These are phyloP conservation scores for Aspergillus brasiliensis DNA, from an alignment of 2,329 filamentous ascomycete genomes.

Conservation along the genomic window DNA sequence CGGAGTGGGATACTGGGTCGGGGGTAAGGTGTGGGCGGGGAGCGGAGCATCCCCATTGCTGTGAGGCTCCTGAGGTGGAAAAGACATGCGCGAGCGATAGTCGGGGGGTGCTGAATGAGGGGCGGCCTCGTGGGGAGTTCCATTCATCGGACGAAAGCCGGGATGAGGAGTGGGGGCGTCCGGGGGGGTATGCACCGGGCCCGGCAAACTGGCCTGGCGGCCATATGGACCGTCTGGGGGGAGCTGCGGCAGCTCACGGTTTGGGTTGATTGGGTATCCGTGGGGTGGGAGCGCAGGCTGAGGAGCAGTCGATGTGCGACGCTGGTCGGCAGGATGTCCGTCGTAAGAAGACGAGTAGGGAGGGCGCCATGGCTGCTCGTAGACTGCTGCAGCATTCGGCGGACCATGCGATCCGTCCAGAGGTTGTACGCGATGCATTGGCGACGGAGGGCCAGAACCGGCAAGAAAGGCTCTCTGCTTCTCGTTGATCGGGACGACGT, in stretches of 20 bases:
- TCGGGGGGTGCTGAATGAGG: conserved; percentile 38
- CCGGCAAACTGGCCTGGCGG: conserved; percentile 35
- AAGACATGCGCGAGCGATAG: conserved; percentile 37
- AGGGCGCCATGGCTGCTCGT: conserved; percentile 36
- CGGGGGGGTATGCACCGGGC: conserved; percentile 30
- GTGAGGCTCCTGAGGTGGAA: conserved; percentile 32
- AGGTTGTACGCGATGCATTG: conserved; percentile 36
- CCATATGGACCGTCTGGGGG: conserved; percentile 37
- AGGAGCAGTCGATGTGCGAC: conserved; percentile 31
- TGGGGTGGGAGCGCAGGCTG: conserved; percentile 32
- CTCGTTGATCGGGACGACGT: conserved; percentile 30
- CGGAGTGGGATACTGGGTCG: conserved; percentile 31
- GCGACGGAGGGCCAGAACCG: conserved; percentile 24
- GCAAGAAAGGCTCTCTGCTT: conserved; percentile 27
- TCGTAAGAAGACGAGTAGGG: conserved; percentile 33
- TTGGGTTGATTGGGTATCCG: conserved; percentile 33
- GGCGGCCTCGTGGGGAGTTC: conserved; percentile 33
- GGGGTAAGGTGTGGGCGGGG: conserved; percentile 33
- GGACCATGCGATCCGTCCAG: conserved; percentile 33
- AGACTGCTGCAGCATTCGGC: conserved; percentile 29
- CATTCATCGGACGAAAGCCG: conserved; percentile 38
- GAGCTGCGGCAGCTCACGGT: conserved; percentile 38
- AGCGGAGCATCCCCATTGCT: conserved; percentile 34
- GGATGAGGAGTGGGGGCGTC: conserved; percentile 31
- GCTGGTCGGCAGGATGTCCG: conserved; percentile 30